Evolutionary conservation across 306 rosid species (phyloP), one percentile per base, ranked within the genome.

Genomic region (Amphicarpaea edgeworthii): DNA sequence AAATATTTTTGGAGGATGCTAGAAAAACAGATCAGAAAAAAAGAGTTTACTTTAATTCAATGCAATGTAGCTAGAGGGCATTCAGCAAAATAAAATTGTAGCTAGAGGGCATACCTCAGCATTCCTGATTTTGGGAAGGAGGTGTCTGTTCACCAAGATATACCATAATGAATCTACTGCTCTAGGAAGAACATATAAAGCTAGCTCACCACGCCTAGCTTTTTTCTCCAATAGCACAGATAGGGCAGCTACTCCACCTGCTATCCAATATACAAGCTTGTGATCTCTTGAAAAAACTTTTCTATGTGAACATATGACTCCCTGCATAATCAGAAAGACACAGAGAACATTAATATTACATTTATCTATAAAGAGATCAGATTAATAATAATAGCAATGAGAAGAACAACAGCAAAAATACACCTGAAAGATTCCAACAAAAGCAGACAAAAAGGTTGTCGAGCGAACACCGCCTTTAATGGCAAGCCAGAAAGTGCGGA

Each of bases 351-450:
- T 16, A 40, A 75, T 68, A 45, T 77, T 53, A 62, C 42, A 74
- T 46, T 81, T 69, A 73, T 55, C 70, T 46, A 72, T 41, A 24
- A 40, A 24, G 47, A 60, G 66, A 61, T n/a, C 49, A 28, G 20
- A 15, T 7, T 19, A 53, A 54, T 11, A 19, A 72, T 28, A 75
- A 57, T n/a, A 59, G 41, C 15, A 24, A 12, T 1, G 49, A 45
- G 11, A 79, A 8, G 5, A 51, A 60, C 11, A 80, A 66, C 5
- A 55, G 69, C 30, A 77, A 80, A 46, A 45, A 51, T 32, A 19
- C 37, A 95, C 97, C 96, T 92, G 98, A 84, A 92, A 95, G 77
- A 92, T 89, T 61, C 98, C 96, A 41, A 95, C 98, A 71, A 90
- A 95, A 54, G 96, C 97, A 73, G 98, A 92, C 84, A 95, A 92